phyloP scores from a whole-genome alignment of 257 asterid species.

The Fraxinus quadrangulata region DNA sequence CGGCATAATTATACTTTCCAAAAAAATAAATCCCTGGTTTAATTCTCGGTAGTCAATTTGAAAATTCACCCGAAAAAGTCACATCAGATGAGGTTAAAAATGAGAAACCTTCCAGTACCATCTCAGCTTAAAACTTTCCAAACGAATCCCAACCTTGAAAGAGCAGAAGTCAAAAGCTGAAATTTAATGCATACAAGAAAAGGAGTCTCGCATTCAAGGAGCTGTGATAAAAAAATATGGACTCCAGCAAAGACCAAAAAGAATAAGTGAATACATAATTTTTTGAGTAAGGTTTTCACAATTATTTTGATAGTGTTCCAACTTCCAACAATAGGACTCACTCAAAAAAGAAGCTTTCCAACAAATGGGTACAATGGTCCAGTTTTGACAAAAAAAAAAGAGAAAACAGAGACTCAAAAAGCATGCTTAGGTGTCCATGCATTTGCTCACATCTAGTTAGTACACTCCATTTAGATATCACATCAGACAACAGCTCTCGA shows the following conservation, averaged over 20 bases:
- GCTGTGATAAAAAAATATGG: not conserved
- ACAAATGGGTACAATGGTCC: not conserved
- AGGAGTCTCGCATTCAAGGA: not conserved
- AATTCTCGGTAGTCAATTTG: not conserved
- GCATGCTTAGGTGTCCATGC: not conserved
- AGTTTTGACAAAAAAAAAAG: not conserved
- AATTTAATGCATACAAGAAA: not conserved
- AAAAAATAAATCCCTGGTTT: conserved; percentile 9
- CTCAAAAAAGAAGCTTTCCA: not conserved
- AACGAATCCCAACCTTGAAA: not conserved
- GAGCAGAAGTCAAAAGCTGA: conserved; percentile 4
- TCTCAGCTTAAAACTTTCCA: conserved; percentile 2
- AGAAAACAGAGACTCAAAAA: not conserved
- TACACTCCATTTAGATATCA: not conserved
- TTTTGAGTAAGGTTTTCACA: not conserved
- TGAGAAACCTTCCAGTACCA: too few species aligned
- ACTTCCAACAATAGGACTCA: not conserved
- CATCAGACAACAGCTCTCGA: not conserved
- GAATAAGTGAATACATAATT: not conserved
- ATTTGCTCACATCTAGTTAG: not conserved
- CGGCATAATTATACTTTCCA: not conserved
- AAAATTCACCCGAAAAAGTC: not conserved
- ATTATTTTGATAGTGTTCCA: not conserved
- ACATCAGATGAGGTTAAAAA: not conserved
- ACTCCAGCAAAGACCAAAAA: not conserved